Base-by-base conservation (phyloP, 805 yeast genomes). In the Nakazawaea populi region DNA sequence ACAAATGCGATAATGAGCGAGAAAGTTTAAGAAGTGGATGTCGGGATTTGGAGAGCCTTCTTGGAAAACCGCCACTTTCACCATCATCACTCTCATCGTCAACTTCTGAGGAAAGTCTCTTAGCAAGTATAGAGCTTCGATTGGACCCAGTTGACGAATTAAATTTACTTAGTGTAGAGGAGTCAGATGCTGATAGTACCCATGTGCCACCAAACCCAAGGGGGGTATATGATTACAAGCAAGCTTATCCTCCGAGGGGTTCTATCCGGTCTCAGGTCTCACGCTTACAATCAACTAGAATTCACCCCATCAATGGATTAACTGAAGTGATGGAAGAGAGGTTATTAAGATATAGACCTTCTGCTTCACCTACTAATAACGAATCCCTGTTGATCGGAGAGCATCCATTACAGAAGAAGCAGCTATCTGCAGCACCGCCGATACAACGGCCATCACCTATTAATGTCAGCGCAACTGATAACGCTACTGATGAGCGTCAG, bases 251-350 rank as follows among this genome's bases (percentile, higher is more conserved):
- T 52, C 24, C 51, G 12, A 48, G 63, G 60, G 48, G 30, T 55
- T 52, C 49, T 0, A 42, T 68, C 7, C 58, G 69, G 44, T 59
- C 61, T n/a, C 51, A 60, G 14, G 62, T 67, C 2, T 53, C 59
- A 6, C 47, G 58, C 8, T 51, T 67, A 32, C 70, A 67, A 53
- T 60, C 63, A 4, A 47, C 57, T 11, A 53, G 74, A 44, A 27
- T 60, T 2, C 55, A 60, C 32, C 71, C 71, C 1, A 44, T 57
- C 4, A 46, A 48, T 14, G 61, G 57, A 42, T 49, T 66, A 6
- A 52, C 60, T 31, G 64, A 61, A 9, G 52, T 55, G 38, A 68
- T 70, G 73, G 74, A 70, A 48, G 69, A 68, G 9, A 59, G 65
- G 44, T 52, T 71, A 37, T 57, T 66, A 1, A 59, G 73, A 29